Evolutionary conservation across 352 stramenopile genomes (phyloP).

Genomic region (Phytophthora ohioensis): DNA sequence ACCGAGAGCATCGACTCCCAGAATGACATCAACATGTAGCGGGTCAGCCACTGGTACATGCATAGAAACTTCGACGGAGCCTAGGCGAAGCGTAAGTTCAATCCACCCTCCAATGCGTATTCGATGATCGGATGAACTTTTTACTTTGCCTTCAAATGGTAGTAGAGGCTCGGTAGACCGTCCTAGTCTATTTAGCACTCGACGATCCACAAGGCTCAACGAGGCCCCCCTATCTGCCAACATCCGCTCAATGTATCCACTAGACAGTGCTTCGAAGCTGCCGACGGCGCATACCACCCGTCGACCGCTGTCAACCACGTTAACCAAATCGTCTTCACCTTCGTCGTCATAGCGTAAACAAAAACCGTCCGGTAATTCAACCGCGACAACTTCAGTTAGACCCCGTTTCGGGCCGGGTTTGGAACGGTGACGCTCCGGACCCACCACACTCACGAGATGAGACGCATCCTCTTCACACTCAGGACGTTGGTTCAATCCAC

Average conservation of each 20-base stretch:
- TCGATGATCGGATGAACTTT: constrained; percentile 6
- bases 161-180: neutral
- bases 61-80: neutral
- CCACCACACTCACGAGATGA: too few relatives aligned
- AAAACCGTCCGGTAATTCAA: neutral
- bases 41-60: constrained; percentile 1
- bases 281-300: constrained; percentile 1
- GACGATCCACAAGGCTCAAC: constrained; percentile 1
- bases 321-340: neutral
- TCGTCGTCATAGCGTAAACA: neutral
- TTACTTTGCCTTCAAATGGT: constrained; percentile 1
- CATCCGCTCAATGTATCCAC: constrained; percentile 14
- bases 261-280: constrained; percentile 2
- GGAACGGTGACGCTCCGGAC: too few relatives aligned
- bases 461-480: too few relatives aligned
- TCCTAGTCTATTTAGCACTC: constrained; percentile 5
- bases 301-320: neutral
- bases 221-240: constrained; percentile 9
- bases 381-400: too few relatives aligned
- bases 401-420: too few relatives aligned
- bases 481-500: too few relatives aligned
- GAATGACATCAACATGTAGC: constrained; percentile 13
- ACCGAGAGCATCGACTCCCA: constrained; percentile 7
- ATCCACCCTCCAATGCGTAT: neutral
- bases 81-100: neutral